These are phyloP conservation scores for Diaporthe sp. DNA, from an alignment of 2,329 filamentous ascomycete genomes.

Conservation along the genomic window DNA sequence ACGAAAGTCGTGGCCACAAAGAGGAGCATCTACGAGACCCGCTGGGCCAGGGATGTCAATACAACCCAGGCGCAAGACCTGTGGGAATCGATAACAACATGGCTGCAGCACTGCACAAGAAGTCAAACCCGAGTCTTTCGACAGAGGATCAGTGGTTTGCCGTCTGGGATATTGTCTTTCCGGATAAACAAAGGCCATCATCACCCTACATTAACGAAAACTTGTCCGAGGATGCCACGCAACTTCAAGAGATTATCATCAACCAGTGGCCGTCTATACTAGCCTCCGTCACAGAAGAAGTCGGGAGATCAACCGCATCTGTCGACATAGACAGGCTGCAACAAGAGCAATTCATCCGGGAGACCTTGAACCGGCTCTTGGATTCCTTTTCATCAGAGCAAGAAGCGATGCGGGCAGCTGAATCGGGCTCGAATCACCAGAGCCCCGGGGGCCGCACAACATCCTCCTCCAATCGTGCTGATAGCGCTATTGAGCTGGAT, in stretches of 20 bases:
- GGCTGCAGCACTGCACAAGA: background rate
- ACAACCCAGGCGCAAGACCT: background rate
- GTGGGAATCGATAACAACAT: background rate
- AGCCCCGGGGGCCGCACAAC: background rate
- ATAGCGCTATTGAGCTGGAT: background rate
- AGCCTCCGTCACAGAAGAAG: background rate
- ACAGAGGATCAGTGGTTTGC: background rate
- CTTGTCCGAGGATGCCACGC: background rate
- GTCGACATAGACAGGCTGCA: background rate
- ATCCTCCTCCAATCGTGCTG: background rate
- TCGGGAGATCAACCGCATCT: background rate
- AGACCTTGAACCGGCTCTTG: background rate
- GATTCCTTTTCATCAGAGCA: background rate
- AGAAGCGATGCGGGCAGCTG: background rate
- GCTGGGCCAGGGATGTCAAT: background rate
- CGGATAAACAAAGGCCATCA: background rate
- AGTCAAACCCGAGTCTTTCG: background rate
- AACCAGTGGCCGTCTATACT: background rate
- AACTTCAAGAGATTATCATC: background rate
- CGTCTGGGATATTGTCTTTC: background rate
- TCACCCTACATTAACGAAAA: background rate
- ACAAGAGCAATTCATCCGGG: background rate
- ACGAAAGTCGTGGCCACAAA: background rate
- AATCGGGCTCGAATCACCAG: background rate
- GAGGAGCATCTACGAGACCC: background rate